A percentile compares a stretch with the other conserved stretches of the same genome.
Evolutionary conservation across 306 rosid genomes (phyloP).

Genomic region (Astragalus glycyphyllos): DNA sequence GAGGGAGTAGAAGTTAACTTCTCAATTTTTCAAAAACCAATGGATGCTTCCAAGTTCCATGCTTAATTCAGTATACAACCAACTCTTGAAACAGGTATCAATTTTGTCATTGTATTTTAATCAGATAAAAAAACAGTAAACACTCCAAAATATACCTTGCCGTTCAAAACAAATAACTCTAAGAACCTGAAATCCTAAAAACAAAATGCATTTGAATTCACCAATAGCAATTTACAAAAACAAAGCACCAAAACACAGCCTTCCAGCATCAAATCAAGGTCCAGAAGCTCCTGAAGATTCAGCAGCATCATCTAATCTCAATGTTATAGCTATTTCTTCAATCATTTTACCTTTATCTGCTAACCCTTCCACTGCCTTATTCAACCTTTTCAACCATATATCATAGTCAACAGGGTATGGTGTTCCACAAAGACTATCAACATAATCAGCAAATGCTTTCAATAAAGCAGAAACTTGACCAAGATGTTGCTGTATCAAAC

Average conservation of each 20-base stretch:
- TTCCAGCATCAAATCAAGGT: slow-evolving; percentile 43
- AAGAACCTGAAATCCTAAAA: slow-evolving; percentile 41
- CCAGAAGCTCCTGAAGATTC: slow-evolving; percentile 86
- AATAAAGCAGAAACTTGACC: slow-evolving; percentile 83
- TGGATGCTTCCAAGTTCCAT: slow-evolving; percentile 33
- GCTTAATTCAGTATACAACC: slow-evolving; percentile 10
- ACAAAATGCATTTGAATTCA: slow-evolving; percentile 48
- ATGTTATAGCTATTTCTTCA: slow-evolving; percentile 62
- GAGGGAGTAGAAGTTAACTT: background rate
- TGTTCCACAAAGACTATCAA: slow-evolving; percentile 93
- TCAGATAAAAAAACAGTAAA: slow-evolving; percentile 35
- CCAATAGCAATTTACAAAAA: slow-evolving; percentile 49
- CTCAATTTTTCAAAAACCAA: background rate
- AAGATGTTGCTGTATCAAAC: slow-evolving; percentile 72
- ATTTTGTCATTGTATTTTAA: slow-evolving; percentile 30
- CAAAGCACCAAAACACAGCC: slow-evolving; percentile 37
- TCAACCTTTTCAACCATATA: slow-evolving; percentile 87
- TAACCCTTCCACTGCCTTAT: slow-evolving; percentile 65
- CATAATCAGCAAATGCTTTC: slow-evolving; percentile 95
- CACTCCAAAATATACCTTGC: slow-evolving; percentile 45
- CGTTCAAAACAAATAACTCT: slow-evolving; percentile 32
- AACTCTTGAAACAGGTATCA: slow-evolving; percentile 29
- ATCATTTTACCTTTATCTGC: slow-evolving; percentile 79
- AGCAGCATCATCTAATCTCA: slow-evolving; percentile 76
- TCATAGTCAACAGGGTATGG: slow-evolving; percentile 85